Percentiles rank a stretch among this genome's conserved stretches.
phyloP scores from a whole-genome alignment of 129 eudicot genomes.

The Heracleum sosnowskyi region DNA sequence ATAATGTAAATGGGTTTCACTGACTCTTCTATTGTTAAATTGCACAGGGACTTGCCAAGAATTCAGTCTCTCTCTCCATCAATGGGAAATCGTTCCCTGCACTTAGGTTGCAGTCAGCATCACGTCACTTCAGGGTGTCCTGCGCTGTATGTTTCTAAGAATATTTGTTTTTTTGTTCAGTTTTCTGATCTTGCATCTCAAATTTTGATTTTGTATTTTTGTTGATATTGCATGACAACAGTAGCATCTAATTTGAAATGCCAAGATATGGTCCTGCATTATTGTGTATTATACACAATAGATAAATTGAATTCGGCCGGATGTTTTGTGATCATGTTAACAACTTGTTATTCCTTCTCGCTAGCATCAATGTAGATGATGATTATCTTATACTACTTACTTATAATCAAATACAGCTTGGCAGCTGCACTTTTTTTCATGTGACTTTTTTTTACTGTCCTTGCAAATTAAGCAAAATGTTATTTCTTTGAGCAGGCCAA shows the following conservation, averaged over 20 bases:
- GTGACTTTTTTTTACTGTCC: background rate
- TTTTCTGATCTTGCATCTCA: background rate
- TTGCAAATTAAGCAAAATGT: background rate
- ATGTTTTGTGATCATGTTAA: background rate
- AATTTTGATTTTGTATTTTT: background rate
- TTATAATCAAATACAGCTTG: background rate
- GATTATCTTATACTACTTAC: background rate
- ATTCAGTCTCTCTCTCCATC: slow-evolving; percentile 36
- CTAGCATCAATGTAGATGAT: background rate
- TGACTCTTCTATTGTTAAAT: slow-evolving; percentile 1
- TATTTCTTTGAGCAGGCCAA: slow-evolving; percentile 51
- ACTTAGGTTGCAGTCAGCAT: slow-evolving; percentile 26
- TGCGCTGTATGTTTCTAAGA: slow-evolving; percentile 38
- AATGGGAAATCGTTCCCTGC: slow-evolving; percentile 40
- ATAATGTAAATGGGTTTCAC: background rate
- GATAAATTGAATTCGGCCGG: background rate
- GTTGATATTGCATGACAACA: too few species aligned
- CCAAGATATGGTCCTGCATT: background rate
- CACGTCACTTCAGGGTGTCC: slow-evolving; percentile 39
- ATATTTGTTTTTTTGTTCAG: background rate
- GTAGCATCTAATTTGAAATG: background rate
- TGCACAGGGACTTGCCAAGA: slow-evolving; percentile 31
- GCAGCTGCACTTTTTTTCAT: background rate
- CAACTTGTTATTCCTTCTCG: background rate
- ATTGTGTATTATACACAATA: background rate